Conservation (phyloP, 208 protist genomes). For the Leishmania tropica region DNA sequence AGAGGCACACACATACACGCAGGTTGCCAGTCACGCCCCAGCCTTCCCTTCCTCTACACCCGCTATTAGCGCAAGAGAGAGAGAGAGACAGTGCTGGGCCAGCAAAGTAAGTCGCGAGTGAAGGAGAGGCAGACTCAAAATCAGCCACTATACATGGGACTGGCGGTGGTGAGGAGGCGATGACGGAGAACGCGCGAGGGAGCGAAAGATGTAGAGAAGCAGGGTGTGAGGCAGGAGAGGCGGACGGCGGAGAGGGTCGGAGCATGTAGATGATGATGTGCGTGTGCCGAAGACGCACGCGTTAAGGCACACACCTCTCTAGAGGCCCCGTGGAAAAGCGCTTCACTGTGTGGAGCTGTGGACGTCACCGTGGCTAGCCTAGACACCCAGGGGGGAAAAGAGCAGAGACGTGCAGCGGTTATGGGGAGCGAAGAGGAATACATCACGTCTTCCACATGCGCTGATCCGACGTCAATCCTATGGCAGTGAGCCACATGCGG, state of each 20-base stretch:
- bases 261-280: neutral
- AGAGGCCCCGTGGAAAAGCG: neutral
- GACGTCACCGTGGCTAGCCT: neutral
- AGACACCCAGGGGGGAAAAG: neutral
- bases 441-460: neutral
- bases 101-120: neutral
- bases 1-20: neutral
- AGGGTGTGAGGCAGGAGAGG: neutral
- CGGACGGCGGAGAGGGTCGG: neutral
- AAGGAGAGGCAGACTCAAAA: neutral
- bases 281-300: neutral
- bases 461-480: neutral
- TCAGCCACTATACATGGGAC: neutral
- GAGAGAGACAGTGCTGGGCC: neutral
- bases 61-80: neutral
- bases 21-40: neutral
- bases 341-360: neutral
- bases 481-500: neutral
- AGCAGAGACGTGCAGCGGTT: neutral
- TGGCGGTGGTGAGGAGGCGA: neutral
- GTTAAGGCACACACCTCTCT: neutral
- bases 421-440: neutral
- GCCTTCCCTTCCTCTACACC: neutral
- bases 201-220: neutral
- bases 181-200: neutral